Conservation (phyloP, 331 rosid genomes). For the Quercus lobata region DNA sequence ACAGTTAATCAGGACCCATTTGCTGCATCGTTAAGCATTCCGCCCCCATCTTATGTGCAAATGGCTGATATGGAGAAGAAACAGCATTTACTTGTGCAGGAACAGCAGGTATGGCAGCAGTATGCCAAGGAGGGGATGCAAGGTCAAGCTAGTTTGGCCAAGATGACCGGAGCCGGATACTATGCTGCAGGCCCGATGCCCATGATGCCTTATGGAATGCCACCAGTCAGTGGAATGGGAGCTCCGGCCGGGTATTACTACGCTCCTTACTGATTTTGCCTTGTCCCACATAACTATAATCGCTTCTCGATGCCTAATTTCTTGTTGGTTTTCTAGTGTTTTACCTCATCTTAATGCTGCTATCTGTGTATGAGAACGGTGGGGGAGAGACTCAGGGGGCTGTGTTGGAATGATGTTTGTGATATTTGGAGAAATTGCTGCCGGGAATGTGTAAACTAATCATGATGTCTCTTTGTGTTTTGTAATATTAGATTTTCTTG, state of each 20-base stretch:
- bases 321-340: slow-evolving; percentile 34
- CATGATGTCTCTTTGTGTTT: slow-evolving; percentile 39
- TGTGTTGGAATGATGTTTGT: slow-evolving; percentile 29
- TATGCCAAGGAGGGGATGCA: slow-evolving; percentile 90
- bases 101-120: slow-evolving; percentile 85
- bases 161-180: slow-evolving; percentile 48
- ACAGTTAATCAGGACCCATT: slow-evolving; percentile 80
- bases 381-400: slow-evolving; percentile 45
- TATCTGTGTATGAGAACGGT: slow-evolving; percentile 46
- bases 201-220: slow-evolving; percentile 71
- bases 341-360: slow-evolving; percentile 45
- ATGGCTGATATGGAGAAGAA: slow-evolving; percentile 98
- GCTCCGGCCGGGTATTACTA: slow-evolving; percentile 68
- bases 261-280: slow-evolving; percentile 54
- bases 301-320: slow-evolving; percentile 19
- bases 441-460: slow-evolving; percentile 51
- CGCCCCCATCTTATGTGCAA: slow-evolving; percentile 96
- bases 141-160: slow-evolving; percentile 75
- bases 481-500: slow-evolving; percentile 49
- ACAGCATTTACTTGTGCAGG: slow-evolving; percentile 72
- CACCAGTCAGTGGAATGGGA: slow-evolving; percentile 68
- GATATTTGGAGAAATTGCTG: slow-evolving; percentile 43
- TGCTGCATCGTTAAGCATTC: slow-evolving; percentile 67
- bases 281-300: slow-evolving; percentile 32
- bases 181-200: slow-evolving; percentile 53